A percentile compares a stretch with the other conserved stretches of the same genome.
Evolutionary conservation across 768 basidiomycete genomes (phyloP).

Genomic region (Boletus sensibilis): DNA sequence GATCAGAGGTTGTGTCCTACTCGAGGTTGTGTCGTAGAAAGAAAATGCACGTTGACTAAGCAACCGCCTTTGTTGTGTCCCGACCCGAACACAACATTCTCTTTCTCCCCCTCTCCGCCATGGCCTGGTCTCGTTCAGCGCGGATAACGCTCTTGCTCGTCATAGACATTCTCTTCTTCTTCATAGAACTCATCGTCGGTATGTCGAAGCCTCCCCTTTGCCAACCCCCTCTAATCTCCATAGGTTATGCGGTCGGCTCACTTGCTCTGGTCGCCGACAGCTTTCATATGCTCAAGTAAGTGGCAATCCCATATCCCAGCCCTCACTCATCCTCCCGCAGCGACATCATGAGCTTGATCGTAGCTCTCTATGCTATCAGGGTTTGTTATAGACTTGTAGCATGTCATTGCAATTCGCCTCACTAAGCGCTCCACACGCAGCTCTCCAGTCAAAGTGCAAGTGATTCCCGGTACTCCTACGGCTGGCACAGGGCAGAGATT

Average conservation of each 20-base stretch:
- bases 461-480: slow-evolving; percentile 88
- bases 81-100: background rate
- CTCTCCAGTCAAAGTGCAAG: slow-evolving; percentile 57
- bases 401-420: slow-evolving; percentile 6
- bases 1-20: background rate
- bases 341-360: slow-evolving; percentile 93
- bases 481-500: slow-evolving; percentile 99
- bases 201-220: slow-evolving; percentile 23
- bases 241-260: slow-evolving; percentile 94
- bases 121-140: slow-evolving; percentile 61
- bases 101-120: background rate
- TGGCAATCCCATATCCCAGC: slow-evolving; percentile 6
- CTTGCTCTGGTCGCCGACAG: slow-evolving; percentile 94
- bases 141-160: slow-evolving; percentile 73
- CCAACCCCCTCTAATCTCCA: slow-evolving; percentile 10
- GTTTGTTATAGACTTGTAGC: slow-evolving; percentile 31
- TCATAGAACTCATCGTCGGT: slow-evolving; percentile 83
- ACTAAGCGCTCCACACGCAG: slow-evolving; percentile 37
- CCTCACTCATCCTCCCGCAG: slow-evolving; percentile 42
- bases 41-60: slow-evolving; percentile 23
- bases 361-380: slow-evolving; percentile 94
- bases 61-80: background rate
- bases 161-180: slow-evolving; percentile 86
- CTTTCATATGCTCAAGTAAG: slow-evolving; percentile 98
- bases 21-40: too few species aligned